Percentiles rank a stretch among this genome's conserved stretches.
phyloP scores from a whole-genome alignment of 176 grass and related monocot genomes.

The Hsuehochloa calcarea region DNA sequence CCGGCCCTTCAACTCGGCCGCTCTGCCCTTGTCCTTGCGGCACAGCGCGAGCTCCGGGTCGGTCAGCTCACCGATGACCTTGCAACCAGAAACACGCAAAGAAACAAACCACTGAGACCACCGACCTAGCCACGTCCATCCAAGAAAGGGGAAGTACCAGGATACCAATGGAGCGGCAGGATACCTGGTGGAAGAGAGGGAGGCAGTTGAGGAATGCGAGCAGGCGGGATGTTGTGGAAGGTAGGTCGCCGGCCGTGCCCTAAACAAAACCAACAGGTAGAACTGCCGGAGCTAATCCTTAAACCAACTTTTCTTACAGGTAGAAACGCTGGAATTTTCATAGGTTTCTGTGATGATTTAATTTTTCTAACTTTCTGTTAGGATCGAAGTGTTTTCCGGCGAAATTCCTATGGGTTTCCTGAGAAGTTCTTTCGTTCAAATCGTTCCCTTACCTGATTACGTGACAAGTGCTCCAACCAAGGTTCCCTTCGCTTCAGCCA shows the following conservation, averaged over 20 bases:
- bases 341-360: too few species aligned
- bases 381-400: too few species aligned
- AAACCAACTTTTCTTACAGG: too few species aligned
- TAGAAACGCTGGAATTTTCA: too few species aligned
- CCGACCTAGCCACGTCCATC: background rate
- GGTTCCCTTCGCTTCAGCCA: too few species aligned
- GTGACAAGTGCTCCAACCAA: too few species aligned
- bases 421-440: too few species aligned
- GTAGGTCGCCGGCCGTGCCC: conserved; percentile 49
- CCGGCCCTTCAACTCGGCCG: conserved; percentile 58
- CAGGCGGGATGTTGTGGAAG: conserved; percentile 44
- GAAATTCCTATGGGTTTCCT: too few species aligned
- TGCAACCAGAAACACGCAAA: background rate
- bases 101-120: background rate
- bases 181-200: conserved; percentile 76
- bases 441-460: too few species aligned
- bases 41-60: conserved; percentile 71
- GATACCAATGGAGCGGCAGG: background rate
- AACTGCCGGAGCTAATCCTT: too few species aligned
- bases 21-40: conserved; percentile 57
- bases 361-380: too few species aligned
- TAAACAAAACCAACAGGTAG: too few species aligned
- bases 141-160: background rate
- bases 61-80: conserved; percentile 66
- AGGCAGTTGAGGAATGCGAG: conserved; percentile 52